phyloP scores from a whole-genome alignment of 371 early-diverging fungal species.

The Blastocladiella emersonii region DNA sequence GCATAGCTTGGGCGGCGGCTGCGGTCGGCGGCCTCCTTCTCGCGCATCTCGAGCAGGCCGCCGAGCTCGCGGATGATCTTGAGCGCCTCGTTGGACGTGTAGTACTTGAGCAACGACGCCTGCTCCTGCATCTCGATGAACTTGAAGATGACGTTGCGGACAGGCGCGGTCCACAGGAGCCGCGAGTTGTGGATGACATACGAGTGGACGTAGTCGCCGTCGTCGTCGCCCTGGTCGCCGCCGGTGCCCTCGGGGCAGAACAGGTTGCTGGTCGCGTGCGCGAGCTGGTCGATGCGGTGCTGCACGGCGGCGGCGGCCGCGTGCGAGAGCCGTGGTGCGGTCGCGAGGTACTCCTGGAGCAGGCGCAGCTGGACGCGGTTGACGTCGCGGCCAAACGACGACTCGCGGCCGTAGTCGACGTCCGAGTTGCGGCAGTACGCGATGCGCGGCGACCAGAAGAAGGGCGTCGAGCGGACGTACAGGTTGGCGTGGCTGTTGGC shows the following conservation, averaged over 20 bases:
- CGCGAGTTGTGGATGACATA: not conserved
- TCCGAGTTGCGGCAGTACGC: not conserved
- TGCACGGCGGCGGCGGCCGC: not conserved
- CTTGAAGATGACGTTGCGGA: not conserved
- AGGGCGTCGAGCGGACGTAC: not conserved
- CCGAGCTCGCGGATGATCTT: not conserved
- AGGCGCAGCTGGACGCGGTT: not conserved
- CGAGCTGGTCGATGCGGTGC: not conserved
- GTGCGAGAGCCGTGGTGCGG: too few relatives aligned
- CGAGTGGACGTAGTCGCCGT: not conserved
- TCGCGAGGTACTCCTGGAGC: not conserved
- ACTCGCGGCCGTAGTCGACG: constrained; percentile 2
- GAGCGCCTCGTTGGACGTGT: not conserved
- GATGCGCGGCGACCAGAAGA: not conserved
- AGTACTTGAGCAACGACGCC: not conserved
- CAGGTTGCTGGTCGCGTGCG: too few relatives aligned
- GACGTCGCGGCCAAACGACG: not conserved
- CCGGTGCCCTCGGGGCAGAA: too few relatives aligned
- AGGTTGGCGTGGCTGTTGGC: not conserved
- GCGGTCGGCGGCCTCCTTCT: too few relatives aligned
- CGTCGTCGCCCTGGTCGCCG: not conserved
- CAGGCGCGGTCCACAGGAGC: not conserved
- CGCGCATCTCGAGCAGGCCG: not conserved
- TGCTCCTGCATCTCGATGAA: not conserved
- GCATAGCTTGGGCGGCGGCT: too few relatives aligned